Base-by-base conservation (phyloP, 768 basidiomycete genomes). In the Phanerochaete carnosa region DNA sequence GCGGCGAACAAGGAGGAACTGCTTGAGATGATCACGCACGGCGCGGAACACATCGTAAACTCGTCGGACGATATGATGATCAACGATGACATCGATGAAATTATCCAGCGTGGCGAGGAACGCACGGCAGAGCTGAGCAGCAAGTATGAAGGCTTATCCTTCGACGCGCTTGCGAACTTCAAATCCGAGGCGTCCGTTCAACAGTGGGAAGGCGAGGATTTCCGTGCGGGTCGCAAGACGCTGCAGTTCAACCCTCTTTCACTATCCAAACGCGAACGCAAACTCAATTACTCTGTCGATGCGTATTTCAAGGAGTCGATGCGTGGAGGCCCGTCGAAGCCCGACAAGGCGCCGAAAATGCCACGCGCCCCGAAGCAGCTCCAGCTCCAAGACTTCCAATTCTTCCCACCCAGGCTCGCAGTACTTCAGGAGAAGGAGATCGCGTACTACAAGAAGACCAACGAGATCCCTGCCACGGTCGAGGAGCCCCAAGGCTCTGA, bases 111-210 rank as follows among this genome's bases (percentile, higher is more conserved):
- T 12, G 97, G 97, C 26, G 95, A 98, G 74, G 88, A 93, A 65
- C 87, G 94, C 33, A 98, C 96, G 0, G 79, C 81, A 0, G 89
- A 93, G 75, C 79, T 99, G 59, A 95, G 87, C 68, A 88, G 80
- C 76, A 97, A 96, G 74, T 99, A 97, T 68, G 94, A 95, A 66
- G 88, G 85, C 1, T 82, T 98, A 56, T 94, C 93, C 67, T 81
- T 99, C 47, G 97, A 99, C 69, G 95, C 97, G 67, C 79, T 98
- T 33, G 95, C 90, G 71, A 98, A 93, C 77, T 99, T 98, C 84
- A 96, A 97, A 75, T 88, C 92, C 8, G 95, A 98, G 65, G 89
- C 88, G 28, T 89, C 88, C 25, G 85, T 94, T 32, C 92, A 95
- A 65, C 90, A 92, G 66, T 97, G 95, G 95, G 95, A 98, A 67